phyloP scores from a whole-genome alignment of 2,329 filamentous ascomycete genomes.

The Penicillium italicum region DNA sequence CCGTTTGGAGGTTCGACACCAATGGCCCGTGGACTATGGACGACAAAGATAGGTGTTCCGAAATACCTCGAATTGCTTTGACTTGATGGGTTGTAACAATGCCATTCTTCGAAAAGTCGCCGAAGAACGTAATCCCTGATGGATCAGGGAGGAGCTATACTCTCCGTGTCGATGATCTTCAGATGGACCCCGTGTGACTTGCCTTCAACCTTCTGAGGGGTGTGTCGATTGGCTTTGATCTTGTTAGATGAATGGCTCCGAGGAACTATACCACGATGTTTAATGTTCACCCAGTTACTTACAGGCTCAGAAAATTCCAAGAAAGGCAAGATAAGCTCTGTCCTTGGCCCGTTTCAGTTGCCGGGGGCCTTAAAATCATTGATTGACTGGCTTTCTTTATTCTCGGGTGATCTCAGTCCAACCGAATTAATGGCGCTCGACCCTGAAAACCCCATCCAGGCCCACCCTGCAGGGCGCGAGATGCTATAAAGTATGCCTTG shows the following conservation, averaged over 20 bases:
- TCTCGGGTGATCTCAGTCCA: slow-evolving; percentile 3
- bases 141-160: not conserved
- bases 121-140: not conserved
- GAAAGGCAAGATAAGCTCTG: not conserved
- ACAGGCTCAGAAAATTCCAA: not conserved
- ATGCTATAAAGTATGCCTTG: not conserved
- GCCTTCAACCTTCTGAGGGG: not conserved
- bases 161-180: not conserved
- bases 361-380: slow-evolving; percentile 14
- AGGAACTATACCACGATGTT: not conserved
- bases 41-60: not conserved
- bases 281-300: not conserved
- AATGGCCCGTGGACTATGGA: not conserved
- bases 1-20: not conserved
- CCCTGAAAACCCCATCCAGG: slow-evolving; percentile 3
- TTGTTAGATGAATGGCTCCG: not conserved
- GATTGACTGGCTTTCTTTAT: slow-evolving; percentile 11
- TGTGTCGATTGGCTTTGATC: not conserved
- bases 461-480: not conserved
- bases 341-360: not conserved
- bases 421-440: not conserved
- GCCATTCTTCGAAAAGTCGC: not conserved
- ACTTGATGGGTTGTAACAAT: not conserved
- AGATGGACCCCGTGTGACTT: not conserved
- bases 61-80: not conserved